Evolutionary conservation across 148 eudicot genomes (phyloP), one percentile per base, ranked within the genome.

Genomic region (Rhododendron vialii): DNA sequence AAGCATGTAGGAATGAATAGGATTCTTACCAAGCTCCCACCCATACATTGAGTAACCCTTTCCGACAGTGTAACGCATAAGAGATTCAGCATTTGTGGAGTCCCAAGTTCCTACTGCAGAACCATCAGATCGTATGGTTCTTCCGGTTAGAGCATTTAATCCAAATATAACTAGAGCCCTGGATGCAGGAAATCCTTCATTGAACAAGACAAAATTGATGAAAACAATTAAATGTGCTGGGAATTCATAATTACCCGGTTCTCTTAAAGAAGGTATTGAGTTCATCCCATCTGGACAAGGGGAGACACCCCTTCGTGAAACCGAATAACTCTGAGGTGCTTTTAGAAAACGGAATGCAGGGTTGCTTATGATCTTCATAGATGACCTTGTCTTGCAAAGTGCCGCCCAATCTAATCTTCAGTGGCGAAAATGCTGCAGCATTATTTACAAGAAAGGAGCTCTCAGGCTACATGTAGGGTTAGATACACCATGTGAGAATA

Each of bases 371-470:
- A 85, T 95, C 91, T 84, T 91, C 88, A 61, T 96, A 96, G 30
- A 89, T 78, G 81, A 96, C 91, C 85, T 90, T 93, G 80, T 96
- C 96, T 92, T 96, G 99, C 89, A 96, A 91, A 81, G 94, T 88
- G 48, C 99, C 99, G 26, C 99, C 99, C 47, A 96, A 89, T 89
- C 99, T 94, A 50, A 96, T 89, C 93, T 93, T 96, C 89, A 96
- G 87, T 41, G 98, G 99, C 48, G 97, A 92, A 92, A 96, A 96
- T 13, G 99, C 99, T 96, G 93, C 94, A 90, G 11, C 47, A 38
- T 82, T 71, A 20, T 50, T 53, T 78, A 17, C 15, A 53, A n/a
- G 30, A 17, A 45, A 76, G 36, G 51, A 61, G 67, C 12, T 71
- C 59, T 43, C 36, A 85, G 30, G 38, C n/a, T 79, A 61, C 35